phyloP scores from a whole-genome alignment of 768 basidiomycete genomes.

The Krasilnikovozyma curviuscula region DNA sequence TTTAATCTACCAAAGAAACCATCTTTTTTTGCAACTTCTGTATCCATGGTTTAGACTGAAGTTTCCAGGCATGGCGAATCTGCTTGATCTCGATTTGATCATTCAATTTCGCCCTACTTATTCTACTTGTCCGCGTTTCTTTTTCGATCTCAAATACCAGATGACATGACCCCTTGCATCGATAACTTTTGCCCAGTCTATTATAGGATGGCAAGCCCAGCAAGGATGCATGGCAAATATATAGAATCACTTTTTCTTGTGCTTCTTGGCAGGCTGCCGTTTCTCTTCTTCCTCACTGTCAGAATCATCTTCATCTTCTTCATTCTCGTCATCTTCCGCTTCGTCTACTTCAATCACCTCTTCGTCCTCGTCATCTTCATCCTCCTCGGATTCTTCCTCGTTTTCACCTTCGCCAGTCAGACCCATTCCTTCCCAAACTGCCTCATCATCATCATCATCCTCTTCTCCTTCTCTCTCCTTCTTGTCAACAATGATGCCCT shows the following conservation, averaged over 20 bases:
- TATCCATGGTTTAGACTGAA: constrained; percentile 1
- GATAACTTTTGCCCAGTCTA: constrained; percentile 10
- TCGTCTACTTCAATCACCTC: background rate
- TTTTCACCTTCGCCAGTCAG: constrained; percentile 31
- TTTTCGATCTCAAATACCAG: background rate
- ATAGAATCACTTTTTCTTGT: constrained; percentile 3
- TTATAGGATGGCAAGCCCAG: background rate
- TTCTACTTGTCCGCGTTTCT: background rate
- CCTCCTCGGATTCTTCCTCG: constrained; percentile 15
- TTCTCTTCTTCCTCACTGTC: background rate
- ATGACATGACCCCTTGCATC: background rate
- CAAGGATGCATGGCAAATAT: background rate
- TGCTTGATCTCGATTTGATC: background rate
- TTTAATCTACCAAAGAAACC: constrained; percentile 9
- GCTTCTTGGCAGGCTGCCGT: no score
- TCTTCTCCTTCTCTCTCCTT: constrained; percentile 15
- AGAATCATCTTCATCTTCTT: constrained; percentile 1
- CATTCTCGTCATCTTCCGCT: background rate
- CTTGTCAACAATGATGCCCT: constrained; percentile 5
- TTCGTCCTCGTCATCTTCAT: constrained; percentile 28
- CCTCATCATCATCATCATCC: constrained; percentile 34
- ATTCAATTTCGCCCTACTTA: background rate
- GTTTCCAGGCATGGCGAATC: background rate
- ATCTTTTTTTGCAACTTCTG: background rate
- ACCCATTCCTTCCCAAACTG: constrained; percentile 51